Evolutionary conservation across 306 rosid species (phyloP).

Genomic region (Cajanus cajan): DNA sequence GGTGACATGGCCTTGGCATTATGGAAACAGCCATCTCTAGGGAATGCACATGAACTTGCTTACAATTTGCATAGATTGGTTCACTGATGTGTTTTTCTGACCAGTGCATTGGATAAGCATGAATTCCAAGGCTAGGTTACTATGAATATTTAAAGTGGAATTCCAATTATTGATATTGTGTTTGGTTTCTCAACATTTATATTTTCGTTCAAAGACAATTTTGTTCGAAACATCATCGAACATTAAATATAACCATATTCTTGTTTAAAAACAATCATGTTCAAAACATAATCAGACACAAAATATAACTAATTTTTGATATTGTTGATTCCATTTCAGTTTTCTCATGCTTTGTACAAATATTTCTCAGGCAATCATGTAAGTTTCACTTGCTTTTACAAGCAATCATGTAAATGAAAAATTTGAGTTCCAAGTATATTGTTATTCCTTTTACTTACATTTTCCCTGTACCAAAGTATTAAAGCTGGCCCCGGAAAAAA

Average conservation of each 20-base stretch:
- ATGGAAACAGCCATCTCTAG: conserved; percentile 5
- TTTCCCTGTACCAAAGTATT: background rate
- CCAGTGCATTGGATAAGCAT: background rate
- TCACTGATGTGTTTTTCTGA: conserved; percentile 1
- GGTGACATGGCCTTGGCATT: conserved; percentile 16
- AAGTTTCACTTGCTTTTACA: too few species aligned
- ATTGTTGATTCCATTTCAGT: background rate
- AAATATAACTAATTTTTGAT: background rate
- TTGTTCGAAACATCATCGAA: too few species aligned
- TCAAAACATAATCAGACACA: too few species aligned
- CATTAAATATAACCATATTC: too few species aligned
- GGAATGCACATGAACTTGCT: conserved; percentile 25
- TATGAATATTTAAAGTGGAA: background rate
- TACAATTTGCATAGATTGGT: conserved; percentile 29
- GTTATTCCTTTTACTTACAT: background rate
- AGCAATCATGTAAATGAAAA: background rate
- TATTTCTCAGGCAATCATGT: background rate
- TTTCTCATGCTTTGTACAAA: background rate
- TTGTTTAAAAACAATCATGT: too few species aligned
- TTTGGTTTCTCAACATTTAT: too few species aligned
- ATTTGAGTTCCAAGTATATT: background rate
- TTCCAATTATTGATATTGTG: background rate
- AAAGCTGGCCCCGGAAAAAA: background rate
- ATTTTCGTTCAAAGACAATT: too few species aligned
- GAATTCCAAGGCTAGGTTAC: background rate